Percentiles rank a stretch among this genome's conserved stretches.
Evolutionary conservation across 2,329 filamentous ascomycete genomes (phyloP).

Genomic region (Orbilia oligospora): DNA sequence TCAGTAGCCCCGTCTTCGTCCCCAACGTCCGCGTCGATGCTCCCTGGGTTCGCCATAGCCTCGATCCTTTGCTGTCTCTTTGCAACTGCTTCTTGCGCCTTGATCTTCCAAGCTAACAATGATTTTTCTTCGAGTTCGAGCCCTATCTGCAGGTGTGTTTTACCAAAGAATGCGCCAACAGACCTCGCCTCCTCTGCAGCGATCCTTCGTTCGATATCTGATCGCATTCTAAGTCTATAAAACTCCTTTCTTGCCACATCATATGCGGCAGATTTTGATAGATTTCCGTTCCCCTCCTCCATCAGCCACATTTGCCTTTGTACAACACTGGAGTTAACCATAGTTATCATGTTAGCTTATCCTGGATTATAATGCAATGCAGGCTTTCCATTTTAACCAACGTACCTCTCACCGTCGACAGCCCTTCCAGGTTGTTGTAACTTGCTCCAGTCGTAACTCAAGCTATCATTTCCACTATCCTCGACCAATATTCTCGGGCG

Average conservation of each 20-base stretch:
- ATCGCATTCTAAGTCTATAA: conserved; percentile 83
- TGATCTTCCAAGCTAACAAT: conserved; percentile 87
- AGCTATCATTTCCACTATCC: conserved; percentile 84
- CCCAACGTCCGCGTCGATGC: conserved; percentile 18
- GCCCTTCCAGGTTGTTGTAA: conserved; percentile 81
- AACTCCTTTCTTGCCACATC: conserved; percentile 90
- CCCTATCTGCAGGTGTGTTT: conserved; percentile 79
- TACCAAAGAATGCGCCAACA: conserved; percentile 90
- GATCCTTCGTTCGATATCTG: conserved; percentile 86
- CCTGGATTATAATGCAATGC: background rate
- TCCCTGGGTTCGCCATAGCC: conserved; percentile 64
- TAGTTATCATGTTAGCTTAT: conserved; percentile 23
- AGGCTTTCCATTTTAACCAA: conserved; percentile 29
- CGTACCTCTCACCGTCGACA: conserved; percentile 86
- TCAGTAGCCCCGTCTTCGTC: conserved; percentile 29
- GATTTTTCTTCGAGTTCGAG: conserved; percentile 84
- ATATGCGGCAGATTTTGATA: conserved; percentile 80
- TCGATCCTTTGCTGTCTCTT: conserved; percentile 63
- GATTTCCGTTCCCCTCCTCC: conserved; percentile 74
- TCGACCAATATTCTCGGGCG: conserved; percentile 88
- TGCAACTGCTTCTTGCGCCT: conserved; percentile 72
- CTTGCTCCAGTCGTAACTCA: conserved; percentile 83
- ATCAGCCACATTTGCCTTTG: conserved; percentile 92
- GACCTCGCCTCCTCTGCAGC: conserved; percentile 88
- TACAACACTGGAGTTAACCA: conserved; percentile 78